Evolutionary conservation across 352 stramenopile genomes (phyloP).

Genomic region (Phytophthora syringae): DNA sequence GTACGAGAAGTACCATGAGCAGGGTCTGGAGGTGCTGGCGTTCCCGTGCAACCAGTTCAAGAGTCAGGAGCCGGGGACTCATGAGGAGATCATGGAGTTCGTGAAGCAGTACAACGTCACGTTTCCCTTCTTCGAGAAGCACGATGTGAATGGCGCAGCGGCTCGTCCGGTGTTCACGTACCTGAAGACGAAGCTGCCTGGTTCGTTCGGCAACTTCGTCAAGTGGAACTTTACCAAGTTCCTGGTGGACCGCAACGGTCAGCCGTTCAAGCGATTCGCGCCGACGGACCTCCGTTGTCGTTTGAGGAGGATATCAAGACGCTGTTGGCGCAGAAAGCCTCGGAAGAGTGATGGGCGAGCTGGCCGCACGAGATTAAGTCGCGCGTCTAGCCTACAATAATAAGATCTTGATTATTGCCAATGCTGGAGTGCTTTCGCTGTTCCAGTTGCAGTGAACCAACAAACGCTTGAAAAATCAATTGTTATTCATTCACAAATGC

Average conservation of each 20-base stretch:
- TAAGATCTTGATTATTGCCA: not conserved
- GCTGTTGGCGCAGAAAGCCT: slow-evolving; percentile 34
- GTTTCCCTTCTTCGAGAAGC: slow-evolving; percentile 62
- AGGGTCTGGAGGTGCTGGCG: slow-evolving; percentile 66
- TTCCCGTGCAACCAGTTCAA: slow-evolving; percentile 91
- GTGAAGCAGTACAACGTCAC: slow-evolving; percentile 54
- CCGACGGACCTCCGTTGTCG: slow-evolving; percentile 28
- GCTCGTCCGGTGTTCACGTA: slow-evolving; percentile 82
- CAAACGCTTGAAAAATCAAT: too few relatives aligned
- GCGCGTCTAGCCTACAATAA: not conserved
- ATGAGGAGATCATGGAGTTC: slow-evolving; percentile 81
- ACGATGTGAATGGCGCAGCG: slow-evolving; percentile 82
- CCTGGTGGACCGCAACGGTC: slow-evolving; percentile 87
- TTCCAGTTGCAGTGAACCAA: too few relatives aligned
- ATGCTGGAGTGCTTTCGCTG: too few relatives aligned
- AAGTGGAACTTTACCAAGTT: slow-evolving; percentile 93
- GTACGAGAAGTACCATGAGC: slow-evolving; percentile 63
- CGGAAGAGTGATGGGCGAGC: not conserved
- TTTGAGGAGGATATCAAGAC: slow-evolving; percentile 48
- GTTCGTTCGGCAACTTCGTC: slow-evolving; percentile 73
- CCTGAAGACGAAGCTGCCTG: slow-evolving; percentile 74
- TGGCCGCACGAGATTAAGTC: not conserved
- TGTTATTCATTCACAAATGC: too few relatives aligned
- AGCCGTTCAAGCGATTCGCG: slow-evolving; percentile 46
- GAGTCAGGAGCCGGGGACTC: slow-evolving; percentile 38